These are phyloP conservation scores for Pneumocystis wakefieldiae DNA, from an alignment of 1,139 yeast genomes.

Conservation along the genomic window DNA sequence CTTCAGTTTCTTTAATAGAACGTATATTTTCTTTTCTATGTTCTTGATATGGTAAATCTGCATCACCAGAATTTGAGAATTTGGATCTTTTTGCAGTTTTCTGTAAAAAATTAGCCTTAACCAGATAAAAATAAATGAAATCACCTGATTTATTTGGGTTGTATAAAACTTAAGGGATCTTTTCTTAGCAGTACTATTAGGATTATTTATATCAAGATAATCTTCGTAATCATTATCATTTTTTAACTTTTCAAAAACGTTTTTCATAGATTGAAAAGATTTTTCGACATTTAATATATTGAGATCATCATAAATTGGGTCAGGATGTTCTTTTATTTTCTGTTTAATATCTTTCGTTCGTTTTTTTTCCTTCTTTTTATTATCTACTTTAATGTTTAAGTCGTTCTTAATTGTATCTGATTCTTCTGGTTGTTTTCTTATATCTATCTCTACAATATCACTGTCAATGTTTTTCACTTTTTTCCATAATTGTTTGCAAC, in stretches of 20 bases:
- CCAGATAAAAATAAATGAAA: not conserved
- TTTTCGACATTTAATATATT: not conserved
- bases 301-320: not conserved
- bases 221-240: conserved; percentile 19
- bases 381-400: not conserved
- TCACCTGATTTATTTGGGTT: conserved; percentile 69
- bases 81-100: not conserved
- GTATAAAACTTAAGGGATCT: conserved; percentile 87
- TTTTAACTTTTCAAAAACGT: conserved; percentile 10
- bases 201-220: conserved; percentile 50
- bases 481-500: conserved; percentile 12
- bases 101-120: not conserved
- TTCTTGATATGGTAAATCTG: conserved; percentile 85
- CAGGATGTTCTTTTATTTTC: not conserved
- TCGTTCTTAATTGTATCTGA: not conserved
- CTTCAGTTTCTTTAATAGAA: conserved; percentile 71
- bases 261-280: conserved; percentile 1
- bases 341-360: not conserved
- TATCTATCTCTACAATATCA: conserved; percentile 1
- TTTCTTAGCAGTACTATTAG: conserved; percentile 69
- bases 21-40: conserved; percentile 78
- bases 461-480: conserved; percentile 1
- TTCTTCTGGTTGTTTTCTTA: conserved; percentile 1
- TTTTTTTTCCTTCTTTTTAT: not conserved
- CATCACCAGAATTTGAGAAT: conserved; percentile 52